A percentile compares a stretch with the other conserved stretches of the same genome.
These are phyloP conservation scores for Boletales sp. DNA, from an alignment of 768 basidiomycete species.

Conservation along the genomic window DNA sequence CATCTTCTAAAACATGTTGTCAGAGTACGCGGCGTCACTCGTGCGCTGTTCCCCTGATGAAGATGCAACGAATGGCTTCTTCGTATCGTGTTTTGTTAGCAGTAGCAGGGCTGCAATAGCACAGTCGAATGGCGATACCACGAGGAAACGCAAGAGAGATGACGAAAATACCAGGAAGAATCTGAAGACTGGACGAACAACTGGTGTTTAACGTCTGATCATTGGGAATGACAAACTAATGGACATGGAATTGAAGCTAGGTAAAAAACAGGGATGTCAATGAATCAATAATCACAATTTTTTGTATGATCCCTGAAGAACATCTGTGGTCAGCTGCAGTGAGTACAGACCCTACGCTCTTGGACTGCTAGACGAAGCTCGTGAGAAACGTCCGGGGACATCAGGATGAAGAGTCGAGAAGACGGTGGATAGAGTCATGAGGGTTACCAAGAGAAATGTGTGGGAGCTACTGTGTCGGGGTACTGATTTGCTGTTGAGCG, in stretches of 20 bases:
- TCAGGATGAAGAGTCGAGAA: slow-evolving; percentile 17
- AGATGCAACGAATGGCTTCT: slow-evolving; percentile 95
- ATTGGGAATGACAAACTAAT: background rate
- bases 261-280: slow-evolving; percentile 26
- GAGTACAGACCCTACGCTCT: slow-evolving; percentile 31
- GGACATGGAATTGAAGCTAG: slow-evolving; percentile 16
- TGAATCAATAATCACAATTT: slow-evolving; percentile 27
- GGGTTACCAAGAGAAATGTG: slow-evolving; percentile 24
- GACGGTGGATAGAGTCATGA: slow-evolving; percentile 15
- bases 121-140: slow-evolving; percentile 3
- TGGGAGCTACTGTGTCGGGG: slow-evolving; percentile 32
- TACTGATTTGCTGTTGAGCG: slow-evolving; percentile 64
- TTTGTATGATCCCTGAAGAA: slow-evolving; percentile 29
- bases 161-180: slow-evolving; percentile 17
- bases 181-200: slow-evolving; percentile 14
- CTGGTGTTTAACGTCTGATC: background rate
- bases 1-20: background rate
- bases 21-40: slow-evolving; percentile 57
- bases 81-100: slow-evolving; percentile 86
- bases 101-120: background rate
- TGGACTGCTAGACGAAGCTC: slow-evolving; percentile 19
- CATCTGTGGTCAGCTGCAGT: slow-evolving; percentile 32
- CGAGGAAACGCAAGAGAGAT: slow-evolving; percentile 27
- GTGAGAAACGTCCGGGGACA: slow-evolving; percentile 12
- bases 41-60: slow-evolving; percentile 76